phyloP scores from a whole-genome alignment of 768 basidiomycete species.

The Pisolithus marmoratus region DNA sequence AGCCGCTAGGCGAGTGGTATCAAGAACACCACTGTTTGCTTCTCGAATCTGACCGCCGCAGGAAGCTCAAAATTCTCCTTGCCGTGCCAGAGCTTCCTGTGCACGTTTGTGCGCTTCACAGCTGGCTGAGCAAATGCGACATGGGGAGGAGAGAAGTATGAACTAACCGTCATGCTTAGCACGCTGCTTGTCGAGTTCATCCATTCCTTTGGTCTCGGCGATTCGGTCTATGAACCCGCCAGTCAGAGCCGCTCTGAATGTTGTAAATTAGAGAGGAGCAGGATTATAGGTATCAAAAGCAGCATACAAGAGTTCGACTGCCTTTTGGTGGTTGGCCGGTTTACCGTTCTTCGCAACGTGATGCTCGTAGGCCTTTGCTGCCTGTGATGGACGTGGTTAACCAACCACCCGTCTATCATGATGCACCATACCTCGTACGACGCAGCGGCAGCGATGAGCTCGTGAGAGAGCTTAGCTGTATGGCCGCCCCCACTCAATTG shows the following conservation, averaged over 20 bases:
- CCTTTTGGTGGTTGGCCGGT: constrained; percentile 19
- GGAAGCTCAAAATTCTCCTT: constrained; percentile 13
- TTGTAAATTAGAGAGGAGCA: background rate
- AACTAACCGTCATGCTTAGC: constrained; percentile 19
- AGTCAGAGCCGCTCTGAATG: constrained; percentile 17
- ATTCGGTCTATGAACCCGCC: constrained; percentile 22
- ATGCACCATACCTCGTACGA: constrained; percentile 18
- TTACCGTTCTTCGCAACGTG: constrained; percentile 14
- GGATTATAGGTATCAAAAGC: background rate
- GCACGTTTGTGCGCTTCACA: constrained; percentile 12
- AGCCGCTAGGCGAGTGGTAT: no score
- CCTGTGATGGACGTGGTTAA: constrained; percentile 12
- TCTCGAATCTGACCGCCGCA: no score
- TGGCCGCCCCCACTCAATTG: constrained; percentile 12
- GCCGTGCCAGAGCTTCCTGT: constrained; percentile 3
- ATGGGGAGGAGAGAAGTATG: no score
- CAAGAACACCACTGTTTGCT: no score
- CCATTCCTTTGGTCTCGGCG: constrained; percentile 21
- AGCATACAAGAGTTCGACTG: constrained; percentile 21
- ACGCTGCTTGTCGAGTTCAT: constrained; percentile 14
- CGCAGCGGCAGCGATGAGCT: constrained; percentile 23
- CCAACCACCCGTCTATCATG: background rate
- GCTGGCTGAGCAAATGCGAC: background rate
- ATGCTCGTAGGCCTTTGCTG: constrained; percentile 24
- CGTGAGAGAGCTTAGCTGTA: constrained; percentile 18